These are phyloP conservation scores for Anaeromyces robustus DNA, from an alignment of 192 early-diverging fungal genomes.

Conservation along the genomic window DNA sequence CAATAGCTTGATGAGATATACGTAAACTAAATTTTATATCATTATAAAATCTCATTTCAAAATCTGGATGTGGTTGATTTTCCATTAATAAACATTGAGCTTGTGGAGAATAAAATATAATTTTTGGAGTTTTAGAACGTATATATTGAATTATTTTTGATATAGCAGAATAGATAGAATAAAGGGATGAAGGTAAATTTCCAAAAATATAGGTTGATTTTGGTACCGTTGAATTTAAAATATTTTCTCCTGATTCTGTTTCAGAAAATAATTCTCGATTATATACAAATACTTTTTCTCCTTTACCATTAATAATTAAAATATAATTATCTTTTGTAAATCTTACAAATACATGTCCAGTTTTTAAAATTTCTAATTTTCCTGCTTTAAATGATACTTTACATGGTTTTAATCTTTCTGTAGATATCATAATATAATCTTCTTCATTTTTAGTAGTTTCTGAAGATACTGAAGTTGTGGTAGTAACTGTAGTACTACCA, in stretches of 20 bases:
- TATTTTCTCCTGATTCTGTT: background rate
- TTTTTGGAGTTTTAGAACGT: slow-evolving; percentile 40
- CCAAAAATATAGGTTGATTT: background rate
- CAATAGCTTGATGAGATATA: background rate
- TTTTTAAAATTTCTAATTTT: background rate
- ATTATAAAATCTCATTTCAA: slow-evolving; percentile 49
- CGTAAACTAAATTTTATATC: slow-evolving; percentile 15
- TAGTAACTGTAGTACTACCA: too few species aligned
- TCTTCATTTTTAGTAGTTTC: background rate
- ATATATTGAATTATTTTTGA: slow-evolving; percentile 8
- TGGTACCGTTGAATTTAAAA: background rate
- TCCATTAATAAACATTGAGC: slow-evolving; percentile 53
- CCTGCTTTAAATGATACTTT: background rate
- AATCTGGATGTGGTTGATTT: slow-evolving; percentile 38
- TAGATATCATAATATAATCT: background rate
- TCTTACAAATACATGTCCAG: background rate
- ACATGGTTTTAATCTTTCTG: background rate
- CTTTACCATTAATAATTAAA: background rate
- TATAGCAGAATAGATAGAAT: background rate
- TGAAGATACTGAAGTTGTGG: background rate
- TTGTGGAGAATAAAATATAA: slow-evolving; percentile 53
- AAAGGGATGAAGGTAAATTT: background rate
- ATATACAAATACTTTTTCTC: background rate
- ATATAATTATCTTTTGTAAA: background rate
- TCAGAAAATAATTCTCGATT: background rate